phyloP scores from a whole-genome alignment of 1,284 basidiomycete species.

The Heterobasidion occidentale region DNA sequence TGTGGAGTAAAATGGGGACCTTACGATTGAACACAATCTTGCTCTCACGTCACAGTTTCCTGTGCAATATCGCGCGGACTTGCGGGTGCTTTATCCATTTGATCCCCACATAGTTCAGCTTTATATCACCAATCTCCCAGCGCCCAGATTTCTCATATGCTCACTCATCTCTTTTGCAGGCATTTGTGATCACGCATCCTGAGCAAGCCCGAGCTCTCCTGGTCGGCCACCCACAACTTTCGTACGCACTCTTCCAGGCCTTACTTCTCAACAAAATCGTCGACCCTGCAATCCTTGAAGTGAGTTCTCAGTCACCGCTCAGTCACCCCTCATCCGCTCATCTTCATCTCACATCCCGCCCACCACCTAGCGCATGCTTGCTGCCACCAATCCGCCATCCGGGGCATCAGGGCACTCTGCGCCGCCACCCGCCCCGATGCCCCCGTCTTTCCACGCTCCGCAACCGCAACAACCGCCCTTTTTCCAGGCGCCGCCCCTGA shows the following conservation, averaged over 20 bases:
- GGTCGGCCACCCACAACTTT: conserved; percentile 82
- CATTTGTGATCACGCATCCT: conserved; percentile 85
- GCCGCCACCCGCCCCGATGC: conserved; percentile 19
- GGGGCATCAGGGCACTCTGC: conserved; percentile 20
- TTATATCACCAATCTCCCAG: no score
- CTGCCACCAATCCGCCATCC: conserved; percentile 26
- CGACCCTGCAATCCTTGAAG: conserved; percentile 76
- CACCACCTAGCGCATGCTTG: conserved; percentile 48
- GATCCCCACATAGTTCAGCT: no score
- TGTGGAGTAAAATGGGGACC: neutral
- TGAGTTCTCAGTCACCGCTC: conserved; percentile 21
- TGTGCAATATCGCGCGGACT: neutral
- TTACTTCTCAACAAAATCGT: conserved; percentile 94
- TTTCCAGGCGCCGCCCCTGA: conserved; percentile 23
- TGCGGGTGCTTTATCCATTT: no score
- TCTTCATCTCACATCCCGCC: neutral
- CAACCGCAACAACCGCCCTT: conserved; percentile 20
- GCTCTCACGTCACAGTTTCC: neutral
- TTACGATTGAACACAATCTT: no score
- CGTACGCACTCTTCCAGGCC: conserved; percentile 95
- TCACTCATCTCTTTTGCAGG: conserved; percentile 33
- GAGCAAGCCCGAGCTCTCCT: conserved; percentile 85
- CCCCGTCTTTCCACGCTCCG: conserved; percentile 11
- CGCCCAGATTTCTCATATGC: neutral
- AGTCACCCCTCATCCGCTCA: neutral